Conservation (phyloP, 306 rosid genomes). For the Pueraria montana region DNA sequence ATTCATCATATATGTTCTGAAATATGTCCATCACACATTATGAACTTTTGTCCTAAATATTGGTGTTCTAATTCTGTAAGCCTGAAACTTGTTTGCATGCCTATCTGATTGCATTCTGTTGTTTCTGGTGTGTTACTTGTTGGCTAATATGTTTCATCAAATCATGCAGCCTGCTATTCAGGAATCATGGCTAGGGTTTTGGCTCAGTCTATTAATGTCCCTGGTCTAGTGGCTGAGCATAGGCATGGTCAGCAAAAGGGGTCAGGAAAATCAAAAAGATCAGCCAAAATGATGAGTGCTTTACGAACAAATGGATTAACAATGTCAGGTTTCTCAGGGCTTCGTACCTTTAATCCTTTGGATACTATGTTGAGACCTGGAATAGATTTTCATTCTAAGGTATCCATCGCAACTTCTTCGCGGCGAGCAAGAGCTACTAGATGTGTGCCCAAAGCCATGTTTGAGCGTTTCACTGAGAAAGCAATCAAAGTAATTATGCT, state of each 20-base stretch:
- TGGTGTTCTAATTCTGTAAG: constrained; percentile 1
- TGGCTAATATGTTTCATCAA: constrained; percentile 28
- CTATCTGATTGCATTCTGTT: constrained; percentile 36
- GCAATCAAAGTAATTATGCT: constrained; percentile 98
- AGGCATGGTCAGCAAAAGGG: constrained; percentile 67
- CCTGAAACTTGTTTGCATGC: neutral
- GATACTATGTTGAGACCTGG: constrained; percentile 69
- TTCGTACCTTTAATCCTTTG: constrained; percentile 70
- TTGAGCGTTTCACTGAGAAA: constrained; percentile 97
- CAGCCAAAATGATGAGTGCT: constrained; percentile 67
- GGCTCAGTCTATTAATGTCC: constrained; percentile 84
- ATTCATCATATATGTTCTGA: neutral
- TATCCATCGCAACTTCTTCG: constrained; percentile 62
- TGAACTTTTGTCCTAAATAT: constrained; percentile 6
- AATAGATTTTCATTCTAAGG: constrained; percentile 67
- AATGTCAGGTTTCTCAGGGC: constrained; percentile 74
- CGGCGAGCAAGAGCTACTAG: constrained; percentile 69
- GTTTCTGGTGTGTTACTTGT: constrained; percentile 23
- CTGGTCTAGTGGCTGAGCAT: constrained; percentile 63
- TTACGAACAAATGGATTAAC: constrained; percentile 61
- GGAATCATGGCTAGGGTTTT: constrained; percentile 83
- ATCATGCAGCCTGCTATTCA: constrained; percentile 47
- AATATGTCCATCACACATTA: neutral
- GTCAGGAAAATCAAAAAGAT: constrained; percentile 65
- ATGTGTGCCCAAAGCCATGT: constrained; percentile 88